A percentile compares a stretch with the other conserved stretches of the same genome.
Conservation (phyloP, 2,329 filamentous ascomycete genomes). For the Beauveria varroae region DNA sequence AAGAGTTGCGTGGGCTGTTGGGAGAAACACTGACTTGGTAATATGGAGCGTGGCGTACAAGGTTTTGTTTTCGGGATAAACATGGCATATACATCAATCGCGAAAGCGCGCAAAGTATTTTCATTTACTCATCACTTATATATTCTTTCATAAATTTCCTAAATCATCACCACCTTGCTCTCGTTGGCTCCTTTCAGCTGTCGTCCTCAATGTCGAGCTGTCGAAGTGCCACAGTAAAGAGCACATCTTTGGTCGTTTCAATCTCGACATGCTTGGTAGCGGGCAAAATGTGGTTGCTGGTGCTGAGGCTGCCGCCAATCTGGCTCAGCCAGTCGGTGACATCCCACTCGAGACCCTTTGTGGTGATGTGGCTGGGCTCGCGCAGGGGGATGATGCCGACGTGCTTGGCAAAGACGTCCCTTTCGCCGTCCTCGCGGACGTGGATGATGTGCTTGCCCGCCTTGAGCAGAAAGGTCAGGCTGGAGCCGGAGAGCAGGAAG, state of each 20-base stretch:
- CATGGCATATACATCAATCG: conserved; percentile 3
- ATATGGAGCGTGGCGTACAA: conserved; percentile 13
- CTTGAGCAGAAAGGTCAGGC: conserved; percentile 74
- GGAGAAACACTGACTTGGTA: neutral
- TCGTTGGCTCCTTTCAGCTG: neutral
- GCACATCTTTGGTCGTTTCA: conserved; percentile 53
- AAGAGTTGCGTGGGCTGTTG: neutral
- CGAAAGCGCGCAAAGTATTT: neutral
- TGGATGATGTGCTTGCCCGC: conserved; percentile 60
- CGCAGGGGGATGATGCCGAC: conserved; percentile 81
- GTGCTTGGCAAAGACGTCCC: conserved; percentile 62
- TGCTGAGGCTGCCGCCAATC: conserved; percentile 67
- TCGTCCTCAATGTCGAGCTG: conserved; percentile 28
- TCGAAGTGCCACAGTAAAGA: conserved; percentile 66
- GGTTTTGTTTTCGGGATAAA: neutral
- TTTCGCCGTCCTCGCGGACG: conserved; percentile 43
- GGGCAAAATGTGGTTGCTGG: conserved; percentile 67
- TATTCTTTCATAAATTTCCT: conserved; percentile 12
- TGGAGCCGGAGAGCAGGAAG: conserved; percentile 75
- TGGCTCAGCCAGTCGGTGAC: conserved; percentile 71
- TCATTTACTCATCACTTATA: neutral
- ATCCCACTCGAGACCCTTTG: conserved; percentile 83
- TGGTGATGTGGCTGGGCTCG: conserved; percentile 71
- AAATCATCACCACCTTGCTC: neutral
- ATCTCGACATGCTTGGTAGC: conserved; percentile 54